A percentile compares a stretch with the other conserved stretches of the same genome.
Conservation (phyloP, 768 basidiomycete species). For the Austroboletus festivus region DNA sequence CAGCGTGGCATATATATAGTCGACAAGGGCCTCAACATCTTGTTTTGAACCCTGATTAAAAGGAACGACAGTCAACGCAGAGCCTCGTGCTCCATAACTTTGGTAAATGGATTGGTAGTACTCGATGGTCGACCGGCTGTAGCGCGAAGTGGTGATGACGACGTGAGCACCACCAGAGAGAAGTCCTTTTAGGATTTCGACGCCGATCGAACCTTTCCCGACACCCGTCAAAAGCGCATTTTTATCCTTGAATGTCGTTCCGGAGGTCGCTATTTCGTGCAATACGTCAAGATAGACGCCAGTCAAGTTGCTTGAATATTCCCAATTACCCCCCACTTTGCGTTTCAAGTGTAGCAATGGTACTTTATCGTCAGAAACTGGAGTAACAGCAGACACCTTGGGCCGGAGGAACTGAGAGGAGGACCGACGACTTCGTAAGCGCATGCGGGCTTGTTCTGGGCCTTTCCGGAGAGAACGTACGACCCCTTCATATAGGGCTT, state of each 20-base stretch:
- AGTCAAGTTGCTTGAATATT: conserved; percentile 96
- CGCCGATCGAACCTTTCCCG: conserved; percentile 96
- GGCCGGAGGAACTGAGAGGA: conserved; percentile 98
- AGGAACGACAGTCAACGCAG: conserved; percentile 95
- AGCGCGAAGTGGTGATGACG: conserved; percentile 96
- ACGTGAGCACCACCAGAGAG: conserved; percentile 95
- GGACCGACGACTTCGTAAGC: conserved; percentile 74
- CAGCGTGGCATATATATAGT: conserved; percentile 95
- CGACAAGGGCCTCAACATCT: conserved; percentile 95
- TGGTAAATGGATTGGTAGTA: conserved; percentile 99
- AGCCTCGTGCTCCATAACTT: conserved; percentile 89
- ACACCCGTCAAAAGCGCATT: conserved; percentile 97
- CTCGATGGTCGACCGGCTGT: conserved; percentile 92
- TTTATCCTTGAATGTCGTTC: conserved; percentile 98
- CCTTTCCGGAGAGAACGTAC: conserved; percentile 86
- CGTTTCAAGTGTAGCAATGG: conserved; percentile 96
- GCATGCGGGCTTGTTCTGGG: conserved; percentile 57
- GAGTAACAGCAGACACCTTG: conserved; percentile 64
- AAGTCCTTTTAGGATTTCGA: conserved; percentile 95
- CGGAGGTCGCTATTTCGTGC: conserved; percentile 97
- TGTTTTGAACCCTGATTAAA: conserved; percentile 99
- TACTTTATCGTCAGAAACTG: conserved; percentile 82
- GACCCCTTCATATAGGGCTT: conserved; percentile 93
- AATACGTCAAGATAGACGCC: conserved; percentile 94
- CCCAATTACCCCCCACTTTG: conserved; percentile 92